phyloP scores from a whole-genome alignment of 2,329 filamentous ascomycete species.

The Clonostachys rhizophaga region DNA sequence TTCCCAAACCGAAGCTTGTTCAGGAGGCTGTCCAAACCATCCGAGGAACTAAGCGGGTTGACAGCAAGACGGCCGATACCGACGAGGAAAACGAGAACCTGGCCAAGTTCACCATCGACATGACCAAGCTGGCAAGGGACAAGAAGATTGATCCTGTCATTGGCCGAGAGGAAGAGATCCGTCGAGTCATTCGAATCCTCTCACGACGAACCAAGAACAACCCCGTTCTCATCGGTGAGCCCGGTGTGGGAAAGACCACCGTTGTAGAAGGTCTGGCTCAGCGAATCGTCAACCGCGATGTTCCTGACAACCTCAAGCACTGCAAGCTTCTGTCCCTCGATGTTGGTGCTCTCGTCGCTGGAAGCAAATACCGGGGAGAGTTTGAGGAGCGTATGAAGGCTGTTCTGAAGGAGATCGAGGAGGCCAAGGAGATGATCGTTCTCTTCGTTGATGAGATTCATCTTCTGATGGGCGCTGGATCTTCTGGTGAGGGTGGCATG shows the following conservation, averaged over 20 bases:
- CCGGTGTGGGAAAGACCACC: constrained; percentile 97
- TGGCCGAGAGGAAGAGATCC: constrained; percentile 91
- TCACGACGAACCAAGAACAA: constrained; percentile 98
- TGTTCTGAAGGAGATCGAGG: constrained; percentile 92
- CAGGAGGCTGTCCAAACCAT: constrained; percentile 90
- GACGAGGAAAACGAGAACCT: constrained; percentile 93
- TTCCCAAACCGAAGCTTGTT: constrained; percentile 86
- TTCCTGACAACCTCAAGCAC: constrained; percentile 88
- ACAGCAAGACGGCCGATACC: constrained; percentile 91
- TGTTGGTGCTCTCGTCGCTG: constrained; percentile 89
- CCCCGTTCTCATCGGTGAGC: constrained; percentile 94
- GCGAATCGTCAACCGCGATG: constrained; percentile 93
- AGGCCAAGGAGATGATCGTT: constrained; percentile 94
- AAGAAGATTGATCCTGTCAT: constrained; percentile 98
- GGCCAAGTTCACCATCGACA: constrained; percentile 97
- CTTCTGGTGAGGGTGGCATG: constrained; percentile 95
- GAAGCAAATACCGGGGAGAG: constrained; percentile 97
- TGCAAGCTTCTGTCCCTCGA: constrained; percentile 95
- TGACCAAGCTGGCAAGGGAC: constrained; percentile 93
- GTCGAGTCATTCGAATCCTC: constrained; percentile 85
- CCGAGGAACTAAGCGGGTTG: constrained; percentile 86
- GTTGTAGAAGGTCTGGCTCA: constrained; percentile 94
- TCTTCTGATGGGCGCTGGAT: constrained; percentile 93
- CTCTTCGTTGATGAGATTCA: constrained; percentile 99
- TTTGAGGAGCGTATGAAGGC: constrained; percentile 99